Evolutionary conservation across 352 stramenopile species (phyloP).

Genomic region (Phytophthora pseudosyringae): DNA sequence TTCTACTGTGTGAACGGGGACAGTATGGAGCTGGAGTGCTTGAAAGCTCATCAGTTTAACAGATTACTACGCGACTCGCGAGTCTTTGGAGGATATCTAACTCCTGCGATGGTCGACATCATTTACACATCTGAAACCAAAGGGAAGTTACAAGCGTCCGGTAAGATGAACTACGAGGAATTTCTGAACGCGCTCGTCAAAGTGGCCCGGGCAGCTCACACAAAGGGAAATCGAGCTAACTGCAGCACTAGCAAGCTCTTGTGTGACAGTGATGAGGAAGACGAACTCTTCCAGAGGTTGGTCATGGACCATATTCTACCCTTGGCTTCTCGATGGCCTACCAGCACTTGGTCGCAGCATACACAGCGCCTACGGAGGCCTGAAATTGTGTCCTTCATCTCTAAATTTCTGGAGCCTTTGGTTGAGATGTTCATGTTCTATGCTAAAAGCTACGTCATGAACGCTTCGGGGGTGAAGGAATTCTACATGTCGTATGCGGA

Average conservation of each 20-base stretch:
- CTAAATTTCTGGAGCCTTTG: conserved; percentile 70
- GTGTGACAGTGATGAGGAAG: conserved; percentile 53
- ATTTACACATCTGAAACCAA: conserved; percentile 86
- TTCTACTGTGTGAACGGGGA: conserved; percentile 86
- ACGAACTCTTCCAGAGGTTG: conserved; percentile 61
- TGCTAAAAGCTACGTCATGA: conserved; percentile 58
- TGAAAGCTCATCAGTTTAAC: conserved; percentile 81
- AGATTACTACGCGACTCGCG: conserved; percentile 66
- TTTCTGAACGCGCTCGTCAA: conserved; percentile 82
- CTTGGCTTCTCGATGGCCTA: conserved; percentile 62
- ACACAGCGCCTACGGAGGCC: conserved; percentile 51
- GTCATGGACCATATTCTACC: conserved; percentile 69
- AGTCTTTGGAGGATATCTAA: conserved; percentile 58
- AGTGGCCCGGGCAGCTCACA: conserved; percentile 52
- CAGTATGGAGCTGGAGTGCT: conserved; percentile 71
- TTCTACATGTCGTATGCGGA: conserved; percentile 76
- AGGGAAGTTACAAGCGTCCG: conserved; percentile 58
- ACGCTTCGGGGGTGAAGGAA: conserved; percentile 53
- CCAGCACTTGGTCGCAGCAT: conserved; percentile 53
- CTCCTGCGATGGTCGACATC: conserved; percentile 74
- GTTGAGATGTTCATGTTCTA: conserved; percentile 85
- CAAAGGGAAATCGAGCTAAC: conserved; percentile 34
- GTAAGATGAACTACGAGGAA: conserved; percentile 81
- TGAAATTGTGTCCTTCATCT: conserved; percentile 67
- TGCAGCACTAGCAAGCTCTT: conserved; percentile 38